A percentile compares a stretch with the other conserved stretches of the same genome.
Evolutionary conservation across 768 basidiomycete genomes (phyloP).

Genomic region (Sarcodon sp.): DNA sequence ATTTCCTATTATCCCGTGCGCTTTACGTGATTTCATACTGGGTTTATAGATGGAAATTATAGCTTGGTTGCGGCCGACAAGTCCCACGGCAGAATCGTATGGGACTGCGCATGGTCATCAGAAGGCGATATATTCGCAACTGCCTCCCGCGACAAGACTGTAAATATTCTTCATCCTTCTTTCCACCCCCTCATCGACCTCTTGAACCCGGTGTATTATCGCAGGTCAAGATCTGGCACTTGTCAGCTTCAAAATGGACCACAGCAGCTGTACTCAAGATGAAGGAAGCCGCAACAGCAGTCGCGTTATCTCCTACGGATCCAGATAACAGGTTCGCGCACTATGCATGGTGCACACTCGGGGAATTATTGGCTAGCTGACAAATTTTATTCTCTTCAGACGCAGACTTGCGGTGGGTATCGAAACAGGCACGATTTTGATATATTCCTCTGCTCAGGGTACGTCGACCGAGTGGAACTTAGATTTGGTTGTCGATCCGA

Average conservation of each 20-base stretch:
- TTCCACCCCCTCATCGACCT: background rate
- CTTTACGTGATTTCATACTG: conserved; percentile 8
- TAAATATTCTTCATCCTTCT: conserved; percentile 18
- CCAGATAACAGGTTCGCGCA: conserved; percentile 26
- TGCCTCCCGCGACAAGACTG: conserved; percentile 91
- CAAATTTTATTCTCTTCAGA: conserved; percentile 12
- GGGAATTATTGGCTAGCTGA: background rate
- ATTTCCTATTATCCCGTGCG: conserved; percentile 3
- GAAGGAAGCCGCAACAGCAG: conserved; percentile 71
- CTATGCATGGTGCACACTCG: background rate
- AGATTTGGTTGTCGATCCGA: conserved; percentile 30
- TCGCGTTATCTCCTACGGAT: conserved; percentile 42
- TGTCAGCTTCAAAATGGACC: conserved; percentile 37
- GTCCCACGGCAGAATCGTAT: conserved; percentile 85
- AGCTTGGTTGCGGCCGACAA: conserved; percentile 57
- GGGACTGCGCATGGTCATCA: conserved; percentile 85
- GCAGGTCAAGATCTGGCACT: conserved; percentile 79
- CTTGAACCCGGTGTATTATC: conserved; percentile 12
- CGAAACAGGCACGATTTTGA: conserved; percentile 64
- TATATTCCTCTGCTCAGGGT: conserved; percentile 33
- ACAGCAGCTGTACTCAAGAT: conserved; percentile 50
- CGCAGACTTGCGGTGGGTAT: conserved; percentile 70
- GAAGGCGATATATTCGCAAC: conserved; percentile 81
- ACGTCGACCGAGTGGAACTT: conserved; percentile 31
- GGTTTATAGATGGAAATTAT: conserved; percentile 30